These are phyloP conservation scores for Mycena galericulata DNA, from an alignment of 768 basidiomycete species.

Conservation along the genomic window DNA sequence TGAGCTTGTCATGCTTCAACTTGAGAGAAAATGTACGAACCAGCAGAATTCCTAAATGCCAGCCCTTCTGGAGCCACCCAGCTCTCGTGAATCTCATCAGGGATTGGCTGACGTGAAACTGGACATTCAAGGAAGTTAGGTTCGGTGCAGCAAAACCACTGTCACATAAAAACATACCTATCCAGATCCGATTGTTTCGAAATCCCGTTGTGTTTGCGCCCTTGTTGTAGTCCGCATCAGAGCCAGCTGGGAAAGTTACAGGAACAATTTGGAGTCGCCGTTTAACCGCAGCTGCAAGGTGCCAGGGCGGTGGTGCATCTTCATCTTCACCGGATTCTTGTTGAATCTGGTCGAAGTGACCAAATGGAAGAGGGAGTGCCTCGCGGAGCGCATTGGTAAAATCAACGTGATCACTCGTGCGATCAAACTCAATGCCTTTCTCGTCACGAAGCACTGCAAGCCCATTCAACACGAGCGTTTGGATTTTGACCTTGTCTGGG, in stretches of 20 bases:
- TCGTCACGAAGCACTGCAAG: not conserved
- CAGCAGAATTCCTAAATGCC: not conserved
- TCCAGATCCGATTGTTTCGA: not conserved
- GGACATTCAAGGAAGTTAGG: not conserved
- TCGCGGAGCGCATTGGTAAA: not conserved
- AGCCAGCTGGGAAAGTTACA: not conserved
- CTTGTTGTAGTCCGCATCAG: constrained; percentile 10
- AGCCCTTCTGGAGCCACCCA: not conserved
- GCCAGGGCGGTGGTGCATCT: not conserved
- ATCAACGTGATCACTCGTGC: not conserved
- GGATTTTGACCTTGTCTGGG: not conserved
- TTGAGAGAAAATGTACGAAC: too few species aligned
- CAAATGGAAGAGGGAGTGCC: not conserved
- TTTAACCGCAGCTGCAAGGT: not conserved
- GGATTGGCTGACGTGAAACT: not conserved
- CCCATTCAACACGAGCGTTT: not conserved
- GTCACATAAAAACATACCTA: not conserved
- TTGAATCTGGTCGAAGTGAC: not conserved
- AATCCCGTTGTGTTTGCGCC: not conserved
- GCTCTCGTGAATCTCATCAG: not conserved
- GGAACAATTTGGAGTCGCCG: not conserved
- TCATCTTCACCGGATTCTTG: not conserved
- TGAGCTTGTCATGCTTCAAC: too few species aligned
- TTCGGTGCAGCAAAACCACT: not conserved
- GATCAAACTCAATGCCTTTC: not conserved